Evolutionary conservation across 805 yeast genomes (phyloP).

Genomic region (Yamadazyma takamatsuzukensis): DNA sequence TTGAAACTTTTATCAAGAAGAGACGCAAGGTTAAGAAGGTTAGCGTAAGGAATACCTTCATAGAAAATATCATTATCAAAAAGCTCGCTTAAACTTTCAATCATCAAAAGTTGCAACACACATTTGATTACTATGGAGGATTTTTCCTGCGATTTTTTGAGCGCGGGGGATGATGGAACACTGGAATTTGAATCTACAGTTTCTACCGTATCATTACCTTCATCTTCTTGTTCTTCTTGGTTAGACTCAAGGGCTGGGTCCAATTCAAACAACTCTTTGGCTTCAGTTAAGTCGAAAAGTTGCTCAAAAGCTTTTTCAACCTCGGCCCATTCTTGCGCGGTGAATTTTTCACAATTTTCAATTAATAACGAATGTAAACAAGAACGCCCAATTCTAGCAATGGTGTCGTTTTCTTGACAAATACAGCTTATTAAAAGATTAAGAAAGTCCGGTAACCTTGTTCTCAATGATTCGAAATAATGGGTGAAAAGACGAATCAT

Average conservation of each 20-base stretch:
- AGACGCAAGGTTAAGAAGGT: constrained; percentile 56
- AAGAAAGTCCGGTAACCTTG: constrained; percentile 75
- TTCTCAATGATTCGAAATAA: constrained; percentile 72
- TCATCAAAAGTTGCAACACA: constrained; percentile 83
- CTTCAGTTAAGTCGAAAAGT: constrained; percentile 80
- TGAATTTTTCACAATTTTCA: constrained; percentile 68
- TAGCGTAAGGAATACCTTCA: constrained; percentile 60
- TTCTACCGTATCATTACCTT: constrained; percentile 7
- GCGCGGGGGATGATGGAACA: too few species aligned
- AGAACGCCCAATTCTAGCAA: constrained; percentile 89
- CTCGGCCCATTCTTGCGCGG: constrained; percentile 67
- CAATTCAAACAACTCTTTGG: constrained; percentile 71
- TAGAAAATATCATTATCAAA: constrained; percentile 70
- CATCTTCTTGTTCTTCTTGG: constrained; percentile 1
- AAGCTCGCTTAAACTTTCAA: constrained; percentile 79
- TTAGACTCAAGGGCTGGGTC: constrained; percentile 41
- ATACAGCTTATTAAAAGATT: constrained; percentile 80
- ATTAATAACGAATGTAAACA: constrained; percentile 77
- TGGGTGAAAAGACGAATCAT: constrained; percentile 79
- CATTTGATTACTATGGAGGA: constrained; percentile 87
- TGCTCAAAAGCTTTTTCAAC: constrained; percentile 61
- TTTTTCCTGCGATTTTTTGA: constrained; percentile 50
- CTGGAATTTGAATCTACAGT: constrained; percentile 11
- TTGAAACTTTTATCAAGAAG: constrained; percentile 66
- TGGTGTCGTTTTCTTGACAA: constrained; percentile 95